phyloP scores from a whole-genome alignment of 1,284 basidiomycete genomes.

The Pulveroboletus sp. region DNA sequence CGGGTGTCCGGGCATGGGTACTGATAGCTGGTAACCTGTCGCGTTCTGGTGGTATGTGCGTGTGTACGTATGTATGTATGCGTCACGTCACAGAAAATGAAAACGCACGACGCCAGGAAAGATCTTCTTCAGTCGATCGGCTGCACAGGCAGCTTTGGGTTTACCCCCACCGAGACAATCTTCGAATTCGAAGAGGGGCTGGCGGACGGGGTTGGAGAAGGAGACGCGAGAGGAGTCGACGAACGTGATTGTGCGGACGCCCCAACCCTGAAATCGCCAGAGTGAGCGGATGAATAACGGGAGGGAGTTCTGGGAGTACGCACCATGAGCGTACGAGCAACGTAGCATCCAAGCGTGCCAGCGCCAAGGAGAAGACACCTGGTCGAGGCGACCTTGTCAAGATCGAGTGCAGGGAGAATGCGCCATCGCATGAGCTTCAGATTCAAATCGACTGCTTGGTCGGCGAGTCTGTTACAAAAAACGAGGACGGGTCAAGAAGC shows the following conservation, averaged over 20 bases:
- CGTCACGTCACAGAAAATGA: not conserved
- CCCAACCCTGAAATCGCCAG: slow-evolving; percentile 72
- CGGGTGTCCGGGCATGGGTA: slow-evolving; percentile 98
- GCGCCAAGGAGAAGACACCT: slow-evolving; percentile 89
- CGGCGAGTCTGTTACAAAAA: slow-evolving; percentile 63
- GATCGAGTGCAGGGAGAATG: slow-evolving; percentile 84
- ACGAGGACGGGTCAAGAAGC: not conserved
- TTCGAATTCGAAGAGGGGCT: slow-evolving; percentile 93
- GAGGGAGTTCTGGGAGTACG: slow-evolving; percentile 10
- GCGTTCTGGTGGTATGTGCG: slow-evolving; percentile 56
- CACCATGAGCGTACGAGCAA: slow-evolving; percentile 86
- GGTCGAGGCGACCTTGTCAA: slow-evolving; percentile 82
- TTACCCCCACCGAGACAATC: slow-evolving; percentile 94
- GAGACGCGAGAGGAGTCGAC: slow-evolving; percentile 90
- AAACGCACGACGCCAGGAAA: slow-evolving; percentile 81
- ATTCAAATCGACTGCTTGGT: slow-evolving; percentile 96
- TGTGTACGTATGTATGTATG: not conserved
- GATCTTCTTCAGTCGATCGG: slow-evolving; percentile 81
- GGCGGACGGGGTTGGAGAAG: slow-evolving; percentile 95
- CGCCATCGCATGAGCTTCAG: slow-evolving; percentile 98
- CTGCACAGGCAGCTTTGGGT: slow-evolving; percentile 91
- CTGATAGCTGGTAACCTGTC: slow-evolving; percentile 68
- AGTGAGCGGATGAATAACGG: not conserved
- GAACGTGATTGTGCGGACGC: slow-evolving; percentile 89
- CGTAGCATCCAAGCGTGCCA: slow-evolving; percentile 96